Base-by-base conservation (phyloP, 192 early-diverging fungal genomes). In the Funneliformis geosporum region DNA sequence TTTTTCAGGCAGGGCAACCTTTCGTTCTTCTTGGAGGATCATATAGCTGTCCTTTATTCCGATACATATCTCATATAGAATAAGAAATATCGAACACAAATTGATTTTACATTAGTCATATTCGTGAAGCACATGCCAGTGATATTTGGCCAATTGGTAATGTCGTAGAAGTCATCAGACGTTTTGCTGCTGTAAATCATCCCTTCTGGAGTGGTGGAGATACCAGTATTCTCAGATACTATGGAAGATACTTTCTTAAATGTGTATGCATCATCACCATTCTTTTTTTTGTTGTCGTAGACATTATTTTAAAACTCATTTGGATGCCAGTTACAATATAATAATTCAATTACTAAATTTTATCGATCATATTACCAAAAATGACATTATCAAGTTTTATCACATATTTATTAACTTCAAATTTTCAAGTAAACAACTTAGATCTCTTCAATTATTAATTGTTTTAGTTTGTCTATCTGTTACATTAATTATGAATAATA, bases 21-120 rank as follows among this genome's bases (percentile, higher is more conserved):
- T 38, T 69, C n/a, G 67, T 69, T 69, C 33, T 69, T 69, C 67
- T 69, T 69, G 68, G 68, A 12, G 68, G 68, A 70, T 70, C 68
- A 70, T 42, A 70, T 43, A 70, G 38, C 5, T 70, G 68, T 70
- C 68, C 68, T 70, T 70, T 70, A 70, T 70, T 23, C 25, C 33
- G 68, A 40, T 70, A 12, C 46, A 70, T 70, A 70, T 70, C 68
- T 70, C 68, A 70, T 70, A 40, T 70, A 6, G 14, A 42, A 70
- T 46, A 42, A 46, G 68, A 70, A 40, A 70, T 70, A 70, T 70
- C 10, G 25, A 21, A 10, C 38, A 70, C 25, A 70, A n/a, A 23
- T 12, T 16, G 68, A 70, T 70, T 70, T 70, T 70, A 70, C 6
- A 70, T 70, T 28, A 70, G 38, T 70, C 68, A 70, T 42, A 70